These are phyloP conservation scores for Plantago coronopus DNA, from an alignment of 305 asterid genomes.

Conservation along the genomic window DNA sequence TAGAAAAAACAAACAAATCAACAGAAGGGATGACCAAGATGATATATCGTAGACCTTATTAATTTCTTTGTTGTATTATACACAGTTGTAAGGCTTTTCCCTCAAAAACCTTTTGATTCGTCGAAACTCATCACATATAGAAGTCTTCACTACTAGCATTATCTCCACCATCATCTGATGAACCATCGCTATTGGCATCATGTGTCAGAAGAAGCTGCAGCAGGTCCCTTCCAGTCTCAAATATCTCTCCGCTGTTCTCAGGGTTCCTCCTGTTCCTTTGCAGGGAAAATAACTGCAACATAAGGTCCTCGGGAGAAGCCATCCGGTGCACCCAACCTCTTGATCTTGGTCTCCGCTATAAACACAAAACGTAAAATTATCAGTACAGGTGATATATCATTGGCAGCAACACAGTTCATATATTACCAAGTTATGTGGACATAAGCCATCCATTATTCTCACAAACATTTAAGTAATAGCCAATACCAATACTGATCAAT, in stretches of 20 bases:
- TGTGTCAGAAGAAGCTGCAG: constrained; percentile 43
- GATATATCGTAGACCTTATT: neutral
- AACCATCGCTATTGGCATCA: constrained; percentile 39
- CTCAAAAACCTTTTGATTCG: constrained; percentile 7
- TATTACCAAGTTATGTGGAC: neutral
- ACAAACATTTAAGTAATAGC: constrained; percentile 2
- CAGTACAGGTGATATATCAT: constrained; percentile 16
- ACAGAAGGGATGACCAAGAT: neutral
- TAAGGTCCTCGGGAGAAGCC: constrained; percentile 50
- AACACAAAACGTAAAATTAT: constrained; percentile 45
- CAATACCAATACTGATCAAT: constrained; percentile 12
- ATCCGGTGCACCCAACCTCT: constrained; percentile 42
- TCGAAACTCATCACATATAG: constrained; percentile 21
- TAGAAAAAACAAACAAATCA: no score
- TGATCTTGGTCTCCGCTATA: constrained; percentile 49
- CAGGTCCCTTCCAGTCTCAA: constrained; percentile 40
- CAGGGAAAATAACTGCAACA: constrained; percentile 48
- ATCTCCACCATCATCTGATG: constrained; percentile 37
- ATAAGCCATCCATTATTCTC: constrained; percentile 17
- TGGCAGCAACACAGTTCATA: neutral
- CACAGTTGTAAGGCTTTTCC: constrained; percentile 19
- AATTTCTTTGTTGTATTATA: constrained; percentile 21
- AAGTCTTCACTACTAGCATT: constrained; percentile 33
- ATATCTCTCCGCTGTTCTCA: constrained; percentile 29
- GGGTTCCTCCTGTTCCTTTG: constrained; percentile 36